Percentiles rank a stretch among this genome's conserved stretches.
These are phyloP conservation scores for Calonectria crousiana DNA, from an alignment of 2,329 filamentous ascomycete species.

Conservation along the genomic window DNA sequence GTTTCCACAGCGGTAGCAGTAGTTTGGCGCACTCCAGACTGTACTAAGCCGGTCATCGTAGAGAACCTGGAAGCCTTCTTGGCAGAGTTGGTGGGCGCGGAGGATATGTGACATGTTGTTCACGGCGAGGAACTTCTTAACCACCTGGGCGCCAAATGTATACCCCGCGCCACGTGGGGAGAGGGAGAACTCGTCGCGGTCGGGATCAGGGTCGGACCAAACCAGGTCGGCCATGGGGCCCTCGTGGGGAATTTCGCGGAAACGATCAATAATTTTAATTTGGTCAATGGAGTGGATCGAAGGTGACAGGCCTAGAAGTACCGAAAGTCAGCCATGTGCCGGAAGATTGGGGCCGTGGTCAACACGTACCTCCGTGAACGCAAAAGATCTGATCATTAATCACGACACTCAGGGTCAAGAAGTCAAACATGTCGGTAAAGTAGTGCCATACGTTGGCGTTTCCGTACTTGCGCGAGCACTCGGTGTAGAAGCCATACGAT, in stretches of 20 bases:
- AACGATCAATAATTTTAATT: constrained; percentile 99
- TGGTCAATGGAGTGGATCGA: constrained; percentile 99
- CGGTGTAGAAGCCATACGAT: constrained; percentile 99
- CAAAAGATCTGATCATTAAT: constrained; percentile 99
- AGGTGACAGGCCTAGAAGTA: constrained; percentile 75
- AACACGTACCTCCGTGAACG: constrained; percentile 82
- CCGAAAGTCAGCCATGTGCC: constrained; percentile 17
- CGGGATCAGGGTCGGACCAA: constrained; percentile 98
- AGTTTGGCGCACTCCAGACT: constrained; percentile 98
- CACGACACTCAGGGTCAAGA: constrained; percentile 94
- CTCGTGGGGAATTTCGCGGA: constrained; percentile 98
- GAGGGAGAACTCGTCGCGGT: constrained; percentile 95
- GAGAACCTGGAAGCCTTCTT: constrained; percentile 96
- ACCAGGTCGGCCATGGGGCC: constrained; percentile 99
- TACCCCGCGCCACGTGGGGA: constrained; percentile 95
- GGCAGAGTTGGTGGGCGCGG: constrained; percentile 97
- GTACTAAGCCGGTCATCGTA: constrained; percentile 96
- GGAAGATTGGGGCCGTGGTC: constrained; percentile 16
- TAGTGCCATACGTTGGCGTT: constrained; percentile 99
- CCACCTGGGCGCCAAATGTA: constrained; percentile 96
- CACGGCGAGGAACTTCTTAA: constrained; percentile 97
- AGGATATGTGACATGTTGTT: constrained; percentile 98
- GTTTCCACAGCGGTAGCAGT: constrained; percentile 96
- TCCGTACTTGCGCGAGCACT: constrained; percentile 97
- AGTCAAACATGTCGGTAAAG: constrained; percentile 99